Evolutionary conservation across 2,329 filamentous ascomycete species (phyloP).

Genomic region (Samsoniella hepiali): DNA sequence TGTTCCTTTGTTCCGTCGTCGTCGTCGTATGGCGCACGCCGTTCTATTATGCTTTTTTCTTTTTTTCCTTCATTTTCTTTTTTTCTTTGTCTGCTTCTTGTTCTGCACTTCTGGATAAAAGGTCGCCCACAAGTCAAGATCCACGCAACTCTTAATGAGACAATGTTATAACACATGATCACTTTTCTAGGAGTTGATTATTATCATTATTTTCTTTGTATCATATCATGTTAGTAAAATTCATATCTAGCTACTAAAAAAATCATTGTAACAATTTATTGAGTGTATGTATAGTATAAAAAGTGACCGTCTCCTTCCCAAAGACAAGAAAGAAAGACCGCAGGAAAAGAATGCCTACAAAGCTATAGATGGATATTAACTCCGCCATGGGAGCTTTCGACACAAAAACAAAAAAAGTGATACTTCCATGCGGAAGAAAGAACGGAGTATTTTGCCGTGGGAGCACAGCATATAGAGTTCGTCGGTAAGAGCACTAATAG

Average conservation of each 20-base stretch:
- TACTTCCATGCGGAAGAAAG: too few species aligned
- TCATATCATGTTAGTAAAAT: background rate
- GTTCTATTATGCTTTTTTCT: background rate
- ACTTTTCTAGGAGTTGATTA: background rate
- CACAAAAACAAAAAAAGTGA: too few species aligned
- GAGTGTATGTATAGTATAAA: background rate
- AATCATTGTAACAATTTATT: background rate
- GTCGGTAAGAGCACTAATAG: too few species aligned
- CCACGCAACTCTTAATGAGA: background rate
- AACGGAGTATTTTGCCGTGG: too few species aligned
- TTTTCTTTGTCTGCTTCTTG: background rate
- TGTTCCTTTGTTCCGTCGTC: background rate
- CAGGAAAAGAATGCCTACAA: too few species aligned
- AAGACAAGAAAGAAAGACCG: too few species aligned
- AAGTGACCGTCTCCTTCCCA: too few species aligned
- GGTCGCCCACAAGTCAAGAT: background rate
- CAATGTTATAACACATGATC: background rate
- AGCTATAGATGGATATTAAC: too few species aligned
- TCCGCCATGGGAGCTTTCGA: too few species aligned
- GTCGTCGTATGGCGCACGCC: background rate
- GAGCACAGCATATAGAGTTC: too few species aligned
- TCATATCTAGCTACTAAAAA: conserved; percentile 4
- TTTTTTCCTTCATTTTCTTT: background rate
- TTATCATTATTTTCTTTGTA: background rate
- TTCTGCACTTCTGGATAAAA: background rate